Evolutionary conservation across 2,329 filamentous ascomycete genomes (phyloP).

Genomic region (Neopestalotiopsis clavispora): DNA sequence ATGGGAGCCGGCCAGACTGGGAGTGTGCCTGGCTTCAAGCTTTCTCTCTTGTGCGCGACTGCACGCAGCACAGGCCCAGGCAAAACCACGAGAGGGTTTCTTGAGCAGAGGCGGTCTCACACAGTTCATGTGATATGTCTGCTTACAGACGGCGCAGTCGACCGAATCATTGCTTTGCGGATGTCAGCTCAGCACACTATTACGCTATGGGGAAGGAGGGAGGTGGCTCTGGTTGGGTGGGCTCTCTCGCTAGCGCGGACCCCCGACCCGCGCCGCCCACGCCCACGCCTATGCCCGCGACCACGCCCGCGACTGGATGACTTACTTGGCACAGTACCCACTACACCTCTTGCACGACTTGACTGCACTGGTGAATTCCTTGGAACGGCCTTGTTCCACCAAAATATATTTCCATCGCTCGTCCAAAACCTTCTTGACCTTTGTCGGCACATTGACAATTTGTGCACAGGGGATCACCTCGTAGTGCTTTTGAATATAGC

Average conservation of each 20-base stretch:
- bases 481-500: conserved; percentile 97
- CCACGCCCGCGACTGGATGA: conserved; percentile 24
- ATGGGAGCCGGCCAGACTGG: conserved; percentile 71
- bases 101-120: conserved; percentile 90
- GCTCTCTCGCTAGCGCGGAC: conserved; percentile 1
- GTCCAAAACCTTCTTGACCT: conserved; percentile 93
- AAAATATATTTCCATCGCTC: conserved; percentile 97
- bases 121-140: conserved; percentile 98
- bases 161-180: conserved; percentile 82
- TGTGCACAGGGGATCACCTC: conserved; percentile 90
- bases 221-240: conserved; percentile 21
- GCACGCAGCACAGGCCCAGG: conserved; percentile 96
- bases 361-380: conserved; percentile 93
- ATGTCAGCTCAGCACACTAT: conserved; percentile 2
- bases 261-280: background rate
- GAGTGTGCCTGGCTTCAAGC: conserved; percentile 87
- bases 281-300: too few species aligned
- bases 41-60: conserved; percentile 94
- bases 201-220: background rate
- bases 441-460: conserved; percentile 94
- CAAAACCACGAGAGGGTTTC: conserved; percentile 96
- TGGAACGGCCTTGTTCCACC: conserved; percentile 90
- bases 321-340: conserved; percentile 89
- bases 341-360: conserved; percentile 95
- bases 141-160: conserved; percentile 91